phyloP scores from a whole-genome alignment of 306 rosid genomes.

The Cucurbita ficifolia region DNA sequence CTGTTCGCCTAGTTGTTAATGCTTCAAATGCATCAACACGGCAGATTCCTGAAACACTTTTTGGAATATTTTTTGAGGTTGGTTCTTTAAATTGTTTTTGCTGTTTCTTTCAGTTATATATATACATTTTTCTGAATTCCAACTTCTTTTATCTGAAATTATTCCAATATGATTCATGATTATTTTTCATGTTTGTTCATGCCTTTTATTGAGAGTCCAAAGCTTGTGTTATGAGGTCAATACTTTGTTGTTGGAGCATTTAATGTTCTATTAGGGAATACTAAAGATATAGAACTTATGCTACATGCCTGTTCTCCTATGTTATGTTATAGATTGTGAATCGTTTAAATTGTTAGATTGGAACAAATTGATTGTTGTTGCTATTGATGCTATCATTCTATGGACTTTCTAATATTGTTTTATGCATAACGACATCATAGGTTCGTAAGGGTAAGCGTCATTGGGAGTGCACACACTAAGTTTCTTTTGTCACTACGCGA shows the following conservation, averaged over 20 bases:
- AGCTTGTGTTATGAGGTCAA: not conserved
- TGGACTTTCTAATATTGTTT: not conserved
- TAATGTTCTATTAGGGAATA: not conserved
- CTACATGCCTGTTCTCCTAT: not conserved
- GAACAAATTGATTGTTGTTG: not conserved
- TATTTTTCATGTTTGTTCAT: not conserved
- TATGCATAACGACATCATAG: not conserved
- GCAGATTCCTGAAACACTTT: constrained; percentile 47
- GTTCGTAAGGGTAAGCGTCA: too few species aligned
- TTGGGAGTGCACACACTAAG: too few species aligned
- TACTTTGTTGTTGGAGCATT: not conserved
- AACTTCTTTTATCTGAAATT: not conserved
- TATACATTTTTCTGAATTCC: not conserved
- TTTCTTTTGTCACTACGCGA: not conserved
- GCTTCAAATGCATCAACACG: constrained; percentile 48
- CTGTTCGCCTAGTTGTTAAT: constrained; percentile 29
- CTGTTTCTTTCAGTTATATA: not conserved
- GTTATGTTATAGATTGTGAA: not conserved
- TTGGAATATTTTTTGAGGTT: constrained; percentile 87
- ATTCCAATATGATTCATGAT: not conserved
- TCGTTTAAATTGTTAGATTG: not conserved
- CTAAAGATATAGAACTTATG: not conserved
- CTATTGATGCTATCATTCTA: not conserved
- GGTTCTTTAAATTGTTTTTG: not conserved
- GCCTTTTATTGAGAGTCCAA: not conserved